phyloP scores from a whole-genome alignment of 2,329 filamentous ascomycete species.

The Diaporthe destruens region DNA sequence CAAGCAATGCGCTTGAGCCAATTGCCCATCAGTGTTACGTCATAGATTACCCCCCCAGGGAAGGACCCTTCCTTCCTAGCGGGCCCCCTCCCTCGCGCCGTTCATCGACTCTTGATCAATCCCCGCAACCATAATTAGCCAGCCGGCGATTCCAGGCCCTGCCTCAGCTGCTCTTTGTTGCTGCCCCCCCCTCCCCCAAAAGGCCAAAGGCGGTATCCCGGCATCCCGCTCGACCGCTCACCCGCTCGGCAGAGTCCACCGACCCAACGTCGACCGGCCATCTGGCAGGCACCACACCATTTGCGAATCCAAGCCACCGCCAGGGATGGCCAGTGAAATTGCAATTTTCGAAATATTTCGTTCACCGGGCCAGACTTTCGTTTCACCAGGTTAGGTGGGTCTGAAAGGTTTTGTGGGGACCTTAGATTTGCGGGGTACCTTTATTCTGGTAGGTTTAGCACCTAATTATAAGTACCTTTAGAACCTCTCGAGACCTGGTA shows the following conservation, averaged over 20 bases:
- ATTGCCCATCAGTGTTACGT: constrained; percentile 23
- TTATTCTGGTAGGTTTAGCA: no score
- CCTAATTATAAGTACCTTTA: no score
- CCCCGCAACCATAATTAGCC: constrained; percentile 34
- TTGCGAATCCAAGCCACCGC: constrained; percentile 9
- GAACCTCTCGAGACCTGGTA: no score
- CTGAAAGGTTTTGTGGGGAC: no score
- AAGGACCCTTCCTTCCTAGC: constrained; percentile 31
- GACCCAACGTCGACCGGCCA: neutral
- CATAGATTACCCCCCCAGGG: constrained; percentile 18
- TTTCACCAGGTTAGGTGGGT: no score
- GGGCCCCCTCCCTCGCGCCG: constrained; percentile 11
- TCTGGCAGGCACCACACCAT: neutral
- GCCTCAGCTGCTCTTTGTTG: neutral
- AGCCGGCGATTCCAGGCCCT: constrained; percentile 33
- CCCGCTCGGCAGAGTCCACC: neutral
- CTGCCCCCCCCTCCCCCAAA: neutral
- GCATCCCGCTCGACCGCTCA: neutral
- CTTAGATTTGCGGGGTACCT: no score
- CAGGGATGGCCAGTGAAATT: no score
- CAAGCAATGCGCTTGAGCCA: constrained; percentile 5
- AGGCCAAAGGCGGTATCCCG: neutral
- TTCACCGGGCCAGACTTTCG: no score
- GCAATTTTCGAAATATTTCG: no score
- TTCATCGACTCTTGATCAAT: constrained; percentile 5